phyloP scores from a whole-genome alignment of 306 rosid genomes.

The Vicia sativa region DNA sequence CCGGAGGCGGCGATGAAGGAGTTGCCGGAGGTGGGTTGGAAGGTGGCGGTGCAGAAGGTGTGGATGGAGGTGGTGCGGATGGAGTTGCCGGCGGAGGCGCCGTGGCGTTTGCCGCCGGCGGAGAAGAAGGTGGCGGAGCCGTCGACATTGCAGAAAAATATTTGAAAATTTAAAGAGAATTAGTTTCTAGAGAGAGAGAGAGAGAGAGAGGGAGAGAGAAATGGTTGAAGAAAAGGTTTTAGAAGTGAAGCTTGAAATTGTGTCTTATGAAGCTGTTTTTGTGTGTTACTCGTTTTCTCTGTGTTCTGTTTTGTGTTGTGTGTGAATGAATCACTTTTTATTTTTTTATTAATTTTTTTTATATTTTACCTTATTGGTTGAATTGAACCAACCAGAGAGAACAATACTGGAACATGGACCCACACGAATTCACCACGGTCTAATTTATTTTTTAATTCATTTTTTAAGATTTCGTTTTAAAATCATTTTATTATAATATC shows the following conservation, averaged over 20 bases:
- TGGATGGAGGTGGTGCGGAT: conserved; percentile 35
- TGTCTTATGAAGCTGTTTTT: conserved; percentile 32
- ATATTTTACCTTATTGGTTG: neutral
- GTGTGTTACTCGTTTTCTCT: neutral
- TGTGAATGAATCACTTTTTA: neutral
- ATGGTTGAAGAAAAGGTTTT: neutral
- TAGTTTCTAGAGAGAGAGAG: conserved; percentile 5
- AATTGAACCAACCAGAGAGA: conserved; percentile 40
- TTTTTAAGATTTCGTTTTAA: neutral
- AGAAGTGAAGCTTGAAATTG: conserved; percentile 27
- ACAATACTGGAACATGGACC: conserved; percentile 44
- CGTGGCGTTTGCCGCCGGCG: conserved; percentile 48
- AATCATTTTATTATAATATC: neutral
- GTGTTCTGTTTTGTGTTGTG: neutral
- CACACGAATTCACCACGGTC: conserved; percentile 57
- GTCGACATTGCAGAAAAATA: conserved; percentile 55
- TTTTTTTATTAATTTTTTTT: neutral
- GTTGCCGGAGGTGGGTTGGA: conserved; percentile 38
- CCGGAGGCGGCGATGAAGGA: conserved; percentile 48
- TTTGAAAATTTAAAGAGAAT: conserved; percentile 8
- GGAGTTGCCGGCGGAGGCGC: conserved; percentile 48
- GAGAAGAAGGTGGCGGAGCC: conserved; percentile 59
- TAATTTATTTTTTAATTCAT: neutral
- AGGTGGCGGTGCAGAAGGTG: conserved; percentile 30
- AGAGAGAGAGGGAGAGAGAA: too few species aligned